Evolutionary conservation across 2,329 filamentous ascomycete genomes (phyloP), one percentile per base, ranked within the genome.

Genomic region (Ophiostoma ulmi): DNA sequence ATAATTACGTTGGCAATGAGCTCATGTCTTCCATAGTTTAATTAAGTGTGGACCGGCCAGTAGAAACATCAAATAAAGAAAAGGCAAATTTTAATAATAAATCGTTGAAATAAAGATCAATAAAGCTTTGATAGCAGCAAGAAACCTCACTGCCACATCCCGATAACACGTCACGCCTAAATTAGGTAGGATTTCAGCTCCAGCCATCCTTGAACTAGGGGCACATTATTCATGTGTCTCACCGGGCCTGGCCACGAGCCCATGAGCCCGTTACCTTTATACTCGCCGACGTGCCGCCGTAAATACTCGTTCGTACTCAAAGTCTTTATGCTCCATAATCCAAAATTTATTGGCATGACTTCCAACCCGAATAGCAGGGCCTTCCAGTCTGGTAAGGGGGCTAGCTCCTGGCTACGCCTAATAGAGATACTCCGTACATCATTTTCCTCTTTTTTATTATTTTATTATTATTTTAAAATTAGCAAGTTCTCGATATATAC

Each of bases 231-330:
- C 58, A 63, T 64, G 31, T 64, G 61, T 38, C 61, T 64, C 61
- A 39, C 61, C 61, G 35, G 13, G 31, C 61, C 35, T 64, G 61
- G 61, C 35, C 61, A 64, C 3, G 31, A 31, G 35, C 8, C 61
- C 35, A 64, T 7, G 63, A 70, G 31, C 10, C 35, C 13, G 26
- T 22, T 31, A 22, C 13, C 48, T 36, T 10, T 17, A 35, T 22
- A 35, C 65, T 38, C 58, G 48, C 70, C 66, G 70, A 71, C 35
- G 55, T 71, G 41, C 61, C 66, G 70, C 70, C 66, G 63, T 39
- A 2, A 5, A 48, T 48, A 11, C 4, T 39, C 38, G 38, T 13
- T 39, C 38, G 38, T 13, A 39, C 38, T 39, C 38, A 13, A 10
- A 13, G 38, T 11, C 38, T 39, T 10, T 13, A 13, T 39, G 38